Evolutionary conservation across 371 early-diverging fungal genomes (phyloP), one percentile per base, ranked within the genome.

Genomic region (Mucor piriformis): DNA sequence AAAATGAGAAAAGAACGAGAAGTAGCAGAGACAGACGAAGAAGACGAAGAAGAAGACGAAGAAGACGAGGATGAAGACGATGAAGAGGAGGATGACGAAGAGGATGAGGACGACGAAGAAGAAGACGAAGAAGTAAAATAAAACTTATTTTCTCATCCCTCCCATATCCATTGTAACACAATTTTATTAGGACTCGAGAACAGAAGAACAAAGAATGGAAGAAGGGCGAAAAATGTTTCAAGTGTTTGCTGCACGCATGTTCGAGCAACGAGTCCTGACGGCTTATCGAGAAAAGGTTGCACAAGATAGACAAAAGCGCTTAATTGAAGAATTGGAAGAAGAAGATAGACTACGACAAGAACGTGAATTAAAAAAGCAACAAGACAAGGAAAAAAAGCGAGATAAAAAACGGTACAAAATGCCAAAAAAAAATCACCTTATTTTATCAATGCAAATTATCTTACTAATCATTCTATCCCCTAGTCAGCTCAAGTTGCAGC

Each of bases 281-380:
- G 93, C 95, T 3, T 96, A 95, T 65, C 87, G 93, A 40, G 97
- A 96, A 73, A 94, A 95, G 78, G 87, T 92, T 8, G 92, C 93
- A 10, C 85, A 82, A 49, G 93, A 93, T 63, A 83, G 92, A 52
- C 92, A 90, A 63, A 78, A 86, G 54, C 85, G 88, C 6, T 77
- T 94, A 20, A 71, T 94, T 25, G 87, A 89, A 54, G 90, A 95
- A 61, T 64, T 92, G 24, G 88, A 93, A 71, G 89, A 91, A 68
- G 89, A 94, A 64, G 86, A 93, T 53, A 76, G 85, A 49, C 82
- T 84, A 53, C 76, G 84, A 21, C 86, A 90, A 62, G 87, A 86
- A 51, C 83, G 83, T 25, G 86, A 90, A 67, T 75, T 79, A 18
- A 85, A 80, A 57, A 88, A 88, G 68, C 86, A 86, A 57, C 73